A percentile compares a stretch with the other conserved stretches of the same genome.
Conservation (phyloP, 2,329 filamentous ascomycete species). For the Aspergillus pseudonomiae region DNA sequence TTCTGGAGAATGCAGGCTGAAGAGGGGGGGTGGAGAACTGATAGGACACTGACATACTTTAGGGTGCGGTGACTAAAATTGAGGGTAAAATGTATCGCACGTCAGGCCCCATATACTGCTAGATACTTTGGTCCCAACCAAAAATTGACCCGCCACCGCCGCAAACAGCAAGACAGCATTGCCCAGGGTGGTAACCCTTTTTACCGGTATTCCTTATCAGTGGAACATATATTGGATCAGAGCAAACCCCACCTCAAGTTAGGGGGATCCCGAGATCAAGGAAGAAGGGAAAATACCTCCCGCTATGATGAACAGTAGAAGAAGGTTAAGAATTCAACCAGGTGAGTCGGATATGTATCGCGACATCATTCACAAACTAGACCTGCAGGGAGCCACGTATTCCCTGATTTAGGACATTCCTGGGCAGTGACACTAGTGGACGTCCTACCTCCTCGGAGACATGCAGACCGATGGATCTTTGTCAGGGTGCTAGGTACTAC, state of each 20-base stretch:
- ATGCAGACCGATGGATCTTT: neutral
- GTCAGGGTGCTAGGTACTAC: neutral
- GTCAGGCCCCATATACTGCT: neutral
- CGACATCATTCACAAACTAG: conserved; percentile 2
- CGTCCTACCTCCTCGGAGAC: neutral
- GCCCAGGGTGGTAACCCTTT: neutral
- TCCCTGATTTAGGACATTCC: conserved; percentile 12
- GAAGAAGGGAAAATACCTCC: neutral
- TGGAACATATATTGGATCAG: neutral
- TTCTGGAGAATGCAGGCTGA: conserved; percentile 3
- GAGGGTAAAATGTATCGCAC: neutral
- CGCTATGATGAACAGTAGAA: neutral
- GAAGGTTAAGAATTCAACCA: conserved; percentile 1
- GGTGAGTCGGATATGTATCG: neutral
- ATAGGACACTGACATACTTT: conserved; percentile 1
- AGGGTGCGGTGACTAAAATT: neutral
- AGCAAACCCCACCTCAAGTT: neutral
- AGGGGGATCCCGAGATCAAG: neutral
- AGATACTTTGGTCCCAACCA: neutral
- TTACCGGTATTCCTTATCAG: neutral
- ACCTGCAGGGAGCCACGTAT: conserved; percentile 1
- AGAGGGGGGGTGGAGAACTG: conserved; percentile 4
- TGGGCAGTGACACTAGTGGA: neutral
- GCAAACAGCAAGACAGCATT: neutral
- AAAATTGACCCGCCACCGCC: neutral